Conservation (phyloP, 176 grass and related monocot genomes). For the Eragrostis curvula region DNA sequence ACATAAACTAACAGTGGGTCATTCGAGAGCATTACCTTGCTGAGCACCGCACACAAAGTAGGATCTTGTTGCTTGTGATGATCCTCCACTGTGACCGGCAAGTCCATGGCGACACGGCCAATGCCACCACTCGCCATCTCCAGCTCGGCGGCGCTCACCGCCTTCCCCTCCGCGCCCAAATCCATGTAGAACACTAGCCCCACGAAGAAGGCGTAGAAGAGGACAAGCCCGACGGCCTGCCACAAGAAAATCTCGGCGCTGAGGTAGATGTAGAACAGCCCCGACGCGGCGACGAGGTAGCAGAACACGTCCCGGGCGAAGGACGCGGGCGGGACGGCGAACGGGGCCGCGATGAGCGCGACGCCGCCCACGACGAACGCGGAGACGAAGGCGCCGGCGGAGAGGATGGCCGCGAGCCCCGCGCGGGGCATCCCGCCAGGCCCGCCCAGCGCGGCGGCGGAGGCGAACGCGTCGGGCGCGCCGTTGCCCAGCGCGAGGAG, state of each 20-base stretch:
- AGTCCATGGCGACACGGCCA: slow-evolving; percentile 17
- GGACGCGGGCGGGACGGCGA: slow-evolving; percentile 58
- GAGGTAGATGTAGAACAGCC: slow-evolving; percentile 80
- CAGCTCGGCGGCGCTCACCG: slow-evolving; percentile 29
- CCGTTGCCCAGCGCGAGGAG: slow-evolving; percentile 90
- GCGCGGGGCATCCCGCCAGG: slow-evolving; percentile 49
- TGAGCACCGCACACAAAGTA: slow-evolving; percentile 33
- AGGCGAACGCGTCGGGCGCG: slow-evolving; percentile 79
- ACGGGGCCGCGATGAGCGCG: slow-evolving; percentile 61
- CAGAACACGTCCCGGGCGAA: slow-evolving; percentile 84
- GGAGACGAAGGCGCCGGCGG: slow-evolving; percentile 82
- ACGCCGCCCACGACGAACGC: slow-evolving; percentile 83
- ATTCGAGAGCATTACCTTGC: slow-evolving; percentile 55
- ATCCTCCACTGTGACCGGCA: slow-evolving; percentile 41
- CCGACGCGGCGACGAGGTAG: slow-evolving; percentile 70
- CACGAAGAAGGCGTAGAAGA: slow-evolving; percentile 91
- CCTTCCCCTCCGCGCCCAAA: slow-evolving; percentile 47
- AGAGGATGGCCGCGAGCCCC: slow-evolving; percentile 67
- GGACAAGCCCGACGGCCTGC: slow-evolving; percentile 73
- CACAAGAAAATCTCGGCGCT: slow-evolving; percentile 90
- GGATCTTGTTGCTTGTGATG: background rate
- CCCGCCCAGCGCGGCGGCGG: slow-evolving; percentile 60
- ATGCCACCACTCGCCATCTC: slow-evolving; percentile 47
- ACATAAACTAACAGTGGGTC: background rate
- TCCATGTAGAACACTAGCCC: slow-evolving; percentile 91